Base-by-base conservation (phyloP, 768 basidiomycete genomes). In the Chlorophyllum brunneum region DNA sequence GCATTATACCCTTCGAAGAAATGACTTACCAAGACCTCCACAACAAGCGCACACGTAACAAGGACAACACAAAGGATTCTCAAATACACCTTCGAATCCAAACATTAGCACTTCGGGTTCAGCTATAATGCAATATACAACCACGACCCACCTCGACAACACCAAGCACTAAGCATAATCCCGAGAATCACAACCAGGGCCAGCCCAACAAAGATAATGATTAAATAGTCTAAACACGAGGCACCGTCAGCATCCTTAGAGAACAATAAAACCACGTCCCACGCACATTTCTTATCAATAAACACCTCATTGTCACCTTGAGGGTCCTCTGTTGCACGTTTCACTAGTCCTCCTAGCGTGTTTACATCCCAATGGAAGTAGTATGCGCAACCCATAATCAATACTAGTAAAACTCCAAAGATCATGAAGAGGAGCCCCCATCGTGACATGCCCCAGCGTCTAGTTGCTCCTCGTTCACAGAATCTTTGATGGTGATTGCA, bases 1-100 rank as follows among this genome's bases (percentile, higher is more conserved):
- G 16, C 8, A 18, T 6, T 20, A 10, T 24, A 48, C 18, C 18
- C 13, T 23, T 15, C 8, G 16, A 9, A 10, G 5, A 38, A 24
- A 15, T 20, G 3, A 62, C 67, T 56, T 59, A 83, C 83, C 80
- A 15, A 86, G 71, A 33, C 85, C 85, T 51, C 85, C 84, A 51
- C 83, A 86, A 63, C 82, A 86, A 3, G 85, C 85, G 56, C 85
- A 86, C 6, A 85, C 70, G 62, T 87, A 87, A 59, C 85, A 86
- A 0, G 85, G 85, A 58, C 82, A 85, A 58, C 83, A 86, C 0
- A 77, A 67, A 2, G 84, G 84, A 52, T 86, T 86, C 54, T 79
- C 59, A 59, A 84, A 85, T 0, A 77, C 62, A 13, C 77, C 80
- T 81, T 42, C 9, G 34, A 27, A 40, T 15, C 18, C 9, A n/a